Evolutionary conservation across 2,329 filamentous ascomycete species (phyloP).

Genomic region (Aspergillus ochraceus): DNA sequence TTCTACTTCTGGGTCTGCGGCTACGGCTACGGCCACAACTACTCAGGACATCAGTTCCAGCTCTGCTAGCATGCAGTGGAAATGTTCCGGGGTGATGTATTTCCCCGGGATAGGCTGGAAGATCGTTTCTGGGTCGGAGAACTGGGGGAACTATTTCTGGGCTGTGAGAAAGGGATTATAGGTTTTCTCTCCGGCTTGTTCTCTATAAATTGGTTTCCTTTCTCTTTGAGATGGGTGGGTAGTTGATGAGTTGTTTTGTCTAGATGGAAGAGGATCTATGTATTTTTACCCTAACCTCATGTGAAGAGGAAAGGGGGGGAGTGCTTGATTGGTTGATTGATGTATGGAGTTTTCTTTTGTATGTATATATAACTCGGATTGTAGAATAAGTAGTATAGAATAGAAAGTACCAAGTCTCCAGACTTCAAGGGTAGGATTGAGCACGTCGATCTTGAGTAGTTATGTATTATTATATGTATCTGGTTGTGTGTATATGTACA

Average conservation of each 20-base stretch:
- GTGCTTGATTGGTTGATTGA: too few species aligned
- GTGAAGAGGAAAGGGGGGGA: too few species aligned
- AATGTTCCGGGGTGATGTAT: conserved; percentile 80
- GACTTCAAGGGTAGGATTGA: too few species aligned
- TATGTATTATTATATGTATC: not conserved
- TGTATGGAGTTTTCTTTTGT: too few species aligned
- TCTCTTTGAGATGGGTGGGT: too few species aligned
- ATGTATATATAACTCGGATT: too few species aligned
- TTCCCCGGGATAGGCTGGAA: conserved; percentile 89
- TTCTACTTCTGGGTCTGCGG: not conserved
- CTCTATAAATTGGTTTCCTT: not conserved
- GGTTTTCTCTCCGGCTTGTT: not conserved
- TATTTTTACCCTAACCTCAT: not conserved
- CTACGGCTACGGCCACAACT: conserved; percentile 2
- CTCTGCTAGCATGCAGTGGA: conserved; percentile 53
- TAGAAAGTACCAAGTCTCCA: too few species aligned
- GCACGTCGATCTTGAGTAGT: too few species aligned
- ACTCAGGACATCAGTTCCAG: too few species aligned
- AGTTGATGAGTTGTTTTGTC: too few species aligned
- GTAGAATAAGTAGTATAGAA: too few species aligned
- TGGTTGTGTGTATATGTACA: not conserved
- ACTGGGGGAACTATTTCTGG: conserved; percentile 95
- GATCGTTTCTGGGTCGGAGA: conserved; percentile 76
- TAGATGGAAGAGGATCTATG: not conserved
- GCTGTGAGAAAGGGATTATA: conserved; percentile 63